Percentiles rank a stretch among this genome's conserved stretches.
Evolutionary conservation across 805 yeast species (phyloP).

Genomic region (Starmerella stigmatis): DNA sequence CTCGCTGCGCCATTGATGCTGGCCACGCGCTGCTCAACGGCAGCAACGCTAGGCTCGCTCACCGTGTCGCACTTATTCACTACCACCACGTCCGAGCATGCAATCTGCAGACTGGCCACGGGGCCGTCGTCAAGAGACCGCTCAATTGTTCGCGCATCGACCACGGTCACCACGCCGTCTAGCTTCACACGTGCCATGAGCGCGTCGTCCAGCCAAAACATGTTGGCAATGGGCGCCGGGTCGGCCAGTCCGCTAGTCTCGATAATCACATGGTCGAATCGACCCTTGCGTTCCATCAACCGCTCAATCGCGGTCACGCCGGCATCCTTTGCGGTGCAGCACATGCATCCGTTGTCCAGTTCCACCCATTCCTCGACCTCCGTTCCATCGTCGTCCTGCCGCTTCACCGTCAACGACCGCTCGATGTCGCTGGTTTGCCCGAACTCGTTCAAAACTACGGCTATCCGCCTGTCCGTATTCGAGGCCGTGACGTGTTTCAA

Average conservation of each 20-base stretch:
- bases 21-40: constrained; percentile 35
- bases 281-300: constrained; percentile 50
- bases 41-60: constrained; percentile 24
- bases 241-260: constrained; percentile 97
- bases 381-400: constrained; percentile 32
- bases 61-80: constrained; percentile 67
- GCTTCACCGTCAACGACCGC: constrained; percentile 58
- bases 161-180: constrained; percentile 83
- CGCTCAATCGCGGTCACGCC: constrained; percentile 93
- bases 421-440: constrained; percentile 88
- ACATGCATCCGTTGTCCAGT: constrained; percentile 89
- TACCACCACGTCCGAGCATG: constrained; percentile 74
- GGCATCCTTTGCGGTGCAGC: constrained; percentile 90
- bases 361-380: constrained; percentile 90
- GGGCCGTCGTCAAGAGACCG: constrained; percentile 53
- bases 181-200: constrained; percentile 72
- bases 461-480: constrained; percentile 62
- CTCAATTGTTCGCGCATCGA: constrained; percentile 55
- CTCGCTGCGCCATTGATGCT: constrained; percentile 62
- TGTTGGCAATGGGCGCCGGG: constrained; percentile 91
- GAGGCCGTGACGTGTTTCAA: constrained; percentile 57
- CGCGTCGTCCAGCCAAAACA: constrained; percentile 97
- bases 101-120: constrained; percentile 82
- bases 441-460: constrained; percentile 79
- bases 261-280: constrained; percentile 78